Evolutionary conservation across 768 basidiomycete genomes (phyloP).

Genomic region (Collybia nuda): DNA sequence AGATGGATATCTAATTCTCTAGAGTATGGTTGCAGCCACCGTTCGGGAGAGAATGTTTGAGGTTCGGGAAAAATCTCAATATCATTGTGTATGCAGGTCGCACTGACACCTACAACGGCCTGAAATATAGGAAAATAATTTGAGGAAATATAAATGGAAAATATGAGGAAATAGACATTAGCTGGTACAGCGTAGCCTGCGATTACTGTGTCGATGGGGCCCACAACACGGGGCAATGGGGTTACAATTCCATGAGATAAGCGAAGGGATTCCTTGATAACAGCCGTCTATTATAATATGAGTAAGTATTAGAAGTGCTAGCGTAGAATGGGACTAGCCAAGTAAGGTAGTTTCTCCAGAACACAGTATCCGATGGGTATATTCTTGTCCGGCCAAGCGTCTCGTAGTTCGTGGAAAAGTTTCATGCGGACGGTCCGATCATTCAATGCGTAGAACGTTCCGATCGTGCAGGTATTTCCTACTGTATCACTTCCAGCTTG

Average conservation of each 20-base stretch:
- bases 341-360: constrained; percentile 41
- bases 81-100: constrained; percentile 36
- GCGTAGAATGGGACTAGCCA: constrained; percentile 26
- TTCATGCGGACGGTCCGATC: constrained; percentile 21
- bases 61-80: constrained; percentile 36
- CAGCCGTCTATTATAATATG: constrained; percentile 33
- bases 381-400: constrained; percentile 34
- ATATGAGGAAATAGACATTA: constrained; percentile 26
- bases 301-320: neutral
- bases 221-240: constrained; percentile 42
- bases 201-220: constrained; percentile 29
- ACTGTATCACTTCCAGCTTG: constrained; percentile 39
- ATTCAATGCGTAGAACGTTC: constrained; percentile 35
- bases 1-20: constrained; percentile 33
- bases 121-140: constrained; percentile 12
- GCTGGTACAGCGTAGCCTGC: constrained; percentile 34
- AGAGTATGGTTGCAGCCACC: constrained; percentile 37
- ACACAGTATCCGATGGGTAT: constrained; percentile 19
- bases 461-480: constrained; percentile 35
- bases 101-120: constrained; percentile 41
- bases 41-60: constrained; percentile 35
- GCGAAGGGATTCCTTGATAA: constrained; percentile 47
- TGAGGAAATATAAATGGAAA: neutral
- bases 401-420: constrained; percentile 31
- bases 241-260: constrained; percentile 41